Evolutionary conservation across 148 eudicot species (phyloP).

Genomic region (Chenopodium berlandieri): DNA sequence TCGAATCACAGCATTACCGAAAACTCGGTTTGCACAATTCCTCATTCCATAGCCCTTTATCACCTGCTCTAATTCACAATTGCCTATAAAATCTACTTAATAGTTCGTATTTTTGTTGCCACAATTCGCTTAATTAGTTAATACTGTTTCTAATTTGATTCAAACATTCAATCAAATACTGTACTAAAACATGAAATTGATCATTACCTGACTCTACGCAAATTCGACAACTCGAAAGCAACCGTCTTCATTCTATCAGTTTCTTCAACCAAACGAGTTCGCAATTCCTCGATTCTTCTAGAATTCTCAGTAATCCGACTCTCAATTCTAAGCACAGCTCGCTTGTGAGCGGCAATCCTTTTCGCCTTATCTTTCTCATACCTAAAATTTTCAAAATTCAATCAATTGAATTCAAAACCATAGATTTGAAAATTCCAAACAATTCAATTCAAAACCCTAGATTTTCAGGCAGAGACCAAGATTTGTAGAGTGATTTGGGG

Average conservation of each 20-base stretch:
- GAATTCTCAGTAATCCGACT: constrained; percentile 50
- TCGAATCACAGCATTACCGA: not conserved
- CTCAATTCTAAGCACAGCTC: constrained; percentile 73
- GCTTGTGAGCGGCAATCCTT: constrained; percentile 48
- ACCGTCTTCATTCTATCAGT: constrained; percentile 41
- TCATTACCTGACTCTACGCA: constrained; percentile 60
- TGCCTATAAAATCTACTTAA: no score
- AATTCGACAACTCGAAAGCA: constrained; percentile 46
- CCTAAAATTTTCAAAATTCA: constrained; percentile 28
- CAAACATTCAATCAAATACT: no score
- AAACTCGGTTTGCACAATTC: not conserved
- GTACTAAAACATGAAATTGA: not conserved
- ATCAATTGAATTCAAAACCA: not conserved
- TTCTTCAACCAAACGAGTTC: constrained; percentile 39
- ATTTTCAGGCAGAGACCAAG: constrained; percentile 30
- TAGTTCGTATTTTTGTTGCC: no score
- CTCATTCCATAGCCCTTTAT: not conserved
- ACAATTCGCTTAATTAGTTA: no score
- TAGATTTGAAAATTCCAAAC: not conserved
- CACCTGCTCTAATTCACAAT: not conserved
- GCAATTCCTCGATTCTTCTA: constrained; percentile 45
- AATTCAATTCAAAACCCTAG: not conserved
- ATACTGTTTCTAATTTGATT: no score
- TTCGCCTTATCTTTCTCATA: constrained; percentile 66
- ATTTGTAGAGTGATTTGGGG: constrained; percentile 45